Percentiles rank a stretch among this genome's conserved stretches.
Conservation (phyloP, 768 basidiomycete genomes). For the Pleurotus citrinopileatus region DNA sequence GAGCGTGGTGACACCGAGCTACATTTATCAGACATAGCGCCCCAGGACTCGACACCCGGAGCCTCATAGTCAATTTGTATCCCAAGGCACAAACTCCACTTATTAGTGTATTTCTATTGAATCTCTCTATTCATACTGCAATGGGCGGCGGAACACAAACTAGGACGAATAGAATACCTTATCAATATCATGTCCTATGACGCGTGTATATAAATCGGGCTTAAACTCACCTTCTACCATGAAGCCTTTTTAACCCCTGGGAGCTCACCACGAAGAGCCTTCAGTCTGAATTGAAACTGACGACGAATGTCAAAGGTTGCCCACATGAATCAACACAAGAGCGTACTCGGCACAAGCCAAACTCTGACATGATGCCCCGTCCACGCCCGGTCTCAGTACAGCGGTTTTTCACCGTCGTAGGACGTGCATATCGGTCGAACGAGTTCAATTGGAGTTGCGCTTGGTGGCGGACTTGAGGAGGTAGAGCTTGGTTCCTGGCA, state of each 20-base stretch:
- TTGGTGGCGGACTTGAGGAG: constrained; percentile 86
- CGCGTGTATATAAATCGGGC: constrained; percentile 1
- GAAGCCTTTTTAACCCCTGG: constrained; percentile 89
- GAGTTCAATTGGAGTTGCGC: constrained; percentile 93
- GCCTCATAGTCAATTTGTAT: constrained; percentile 7
- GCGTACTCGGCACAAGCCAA: constrained; percentile 77
- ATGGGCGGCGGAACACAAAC: neutral
- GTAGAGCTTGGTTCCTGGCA: constrained; percentile 87
- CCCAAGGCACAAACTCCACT: neutral
- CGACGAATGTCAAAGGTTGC: neutral
- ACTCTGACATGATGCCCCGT: constrained; percentile 86
- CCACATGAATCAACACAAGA: constrained; percentile 13
- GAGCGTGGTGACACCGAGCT: constrained; percentile 79
- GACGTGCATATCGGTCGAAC: constrained; percentile 78
- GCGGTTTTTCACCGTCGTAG: constrained; percentile 87
- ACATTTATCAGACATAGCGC: constrained; percentile 49
- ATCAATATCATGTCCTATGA: neutral
- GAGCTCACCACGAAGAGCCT: constrained; percentile 78
- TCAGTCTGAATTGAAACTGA: constrained; percentile 88
- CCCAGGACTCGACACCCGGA: constrained; percentile 27
- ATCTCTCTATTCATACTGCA: neutral
- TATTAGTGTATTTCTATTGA: constrained; percentile 2
- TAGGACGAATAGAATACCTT: constrained; percentile 7
- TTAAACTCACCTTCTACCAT: constrained; percentile 55
- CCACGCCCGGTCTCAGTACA: constrained; percentile 85